Percentiles rank a stretch among this genome's conserved stretches.
phyloP scores from a whole-genome alignment of 1,284 basidiomycete species.

The Rhodotorula sp. region DNA sequence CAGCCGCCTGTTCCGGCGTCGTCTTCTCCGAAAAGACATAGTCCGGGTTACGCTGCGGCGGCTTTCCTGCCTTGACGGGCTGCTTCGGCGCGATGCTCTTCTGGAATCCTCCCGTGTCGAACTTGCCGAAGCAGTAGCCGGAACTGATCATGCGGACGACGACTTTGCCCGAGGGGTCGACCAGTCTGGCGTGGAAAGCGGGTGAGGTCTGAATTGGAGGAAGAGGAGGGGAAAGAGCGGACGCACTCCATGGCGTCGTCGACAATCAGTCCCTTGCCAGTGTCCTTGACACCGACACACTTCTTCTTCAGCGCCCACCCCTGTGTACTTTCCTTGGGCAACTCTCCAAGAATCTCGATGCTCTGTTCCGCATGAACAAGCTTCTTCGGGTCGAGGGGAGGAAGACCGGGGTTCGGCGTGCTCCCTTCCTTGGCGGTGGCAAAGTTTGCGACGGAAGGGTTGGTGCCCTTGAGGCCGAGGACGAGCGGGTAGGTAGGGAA shows the following conservation, averaged over 20 bases:
- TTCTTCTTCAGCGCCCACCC: conserved; percentile 65
- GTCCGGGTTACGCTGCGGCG: conserved; percentile 60
- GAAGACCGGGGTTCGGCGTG: conserved; percentile 35
- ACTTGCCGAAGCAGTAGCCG: conserved; percentile 54
- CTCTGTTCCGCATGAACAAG: conserved; percentile 50
- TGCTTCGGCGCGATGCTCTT: conserved; percentile 67
- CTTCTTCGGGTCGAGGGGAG: conserved; percentile 47
- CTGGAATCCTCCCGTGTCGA: conserved; percentile 58
- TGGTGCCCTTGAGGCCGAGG: conserved; percentile 41
- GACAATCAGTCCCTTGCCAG: conserved; percentile 73
- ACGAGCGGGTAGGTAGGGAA: conserved; percentile 50
- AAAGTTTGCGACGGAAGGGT: conserved; percentile 46
- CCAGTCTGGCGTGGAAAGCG: conserved; percentile 48
- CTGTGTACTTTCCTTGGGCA: conserved; percentile 57
- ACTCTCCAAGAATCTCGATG: conserved; percentile 46
- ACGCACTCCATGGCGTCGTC: conserved; percentile 58
- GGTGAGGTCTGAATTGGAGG: not conserved
- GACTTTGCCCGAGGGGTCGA: conserved; percentile 61
- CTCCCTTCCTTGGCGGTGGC: conserved; percentile 33
- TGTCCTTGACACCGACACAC: conserved; percentile 67
- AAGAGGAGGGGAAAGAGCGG: not conserved
- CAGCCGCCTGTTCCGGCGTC: conserved; percentile 67
- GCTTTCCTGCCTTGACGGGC: conserved; percentile 60
- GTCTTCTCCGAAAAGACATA: conserved; percentile 68
- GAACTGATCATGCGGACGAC: conserved; percentile 55